Evolutionary conservation across 1,139 yeast species (phyloP), one percentile per base, ranked within the genome.

Genomic region (Yamadazyma mexicana): DNA sequence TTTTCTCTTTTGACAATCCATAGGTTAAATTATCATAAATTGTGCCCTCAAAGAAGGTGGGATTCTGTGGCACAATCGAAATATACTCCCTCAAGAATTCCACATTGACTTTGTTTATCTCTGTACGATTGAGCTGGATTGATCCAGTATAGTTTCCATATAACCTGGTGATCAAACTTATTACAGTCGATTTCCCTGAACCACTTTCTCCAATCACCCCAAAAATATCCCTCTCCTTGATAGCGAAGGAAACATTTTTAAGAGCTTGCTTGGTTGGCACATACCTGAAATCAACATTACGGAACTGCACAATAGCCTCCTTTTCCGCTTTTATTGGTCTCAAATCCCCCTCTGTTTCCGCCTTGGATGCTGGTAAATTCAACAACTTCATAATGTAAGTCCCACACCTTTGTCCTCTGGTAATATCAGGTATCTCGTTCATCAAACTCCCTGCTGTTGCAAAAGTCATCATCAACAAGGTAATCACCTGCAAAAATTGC

Each of bases 131-230:
- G 52, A 78, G 27, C 55, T 51, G 38, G 1, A 79, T 59, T 0
- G 55, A 50, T 8, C 73, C 64, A 0, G 59, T 48, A 2, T 62
- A 54, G 6, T 66, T 61, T 4, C 58, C 60, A 49, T 77, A 79
- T 7, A 87, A 60, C 34, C 85, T 68, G 3, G 79, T 62, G 1
- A 86, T 48, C 7, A 87, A 52, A 2, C 74, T 68, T 0, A 77
- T 56, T 3, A 87, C 52, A 0, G 95, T 86, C 0, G 92, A 82
- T 59, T 87, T 87, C 0, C 96, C 96, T 17, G 83, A 75, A 0
- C 96, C 96, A 6, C 94, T 83, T 40, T 74, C 79, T 1, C 95
- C 96, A 10, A 81, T 76, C 4, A 87, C 59, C 1, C 85, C 91
- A 29, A 83, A 66, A 1, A 76, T 69, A 44, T 79, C 75, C 25